Percentiles rank a stretch among this genome's conserved stretches.
Evolutionary conservation across 441 rosid genomes (phyloP).

Genomic region (Pelargonium cotyledonis): DNA sequence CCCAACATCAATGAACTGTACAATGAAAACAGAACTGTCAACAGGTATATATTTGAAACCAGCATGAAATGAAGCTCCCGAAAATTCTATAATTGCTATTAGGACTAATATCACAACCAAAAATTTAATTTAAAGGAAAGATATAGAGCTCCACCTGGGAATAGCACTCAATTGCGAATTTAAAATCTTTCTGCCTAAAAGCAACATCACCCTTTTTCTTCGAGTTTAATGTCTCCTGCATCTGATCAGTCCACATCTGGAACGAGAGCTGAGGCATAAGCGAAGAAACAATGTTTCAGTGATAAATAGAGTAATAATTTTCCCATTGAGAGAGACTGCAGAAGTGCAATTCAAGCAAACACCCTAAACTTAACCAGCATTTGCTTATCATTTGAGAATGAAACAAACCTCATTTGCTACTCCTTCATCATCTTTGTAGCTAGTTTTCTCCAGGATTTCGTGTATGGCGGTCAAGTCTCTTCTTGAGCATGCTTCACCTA

Average conservation of each 20-base stretch:
- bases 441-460: slow-evolving; percentile 58
- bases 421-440: slow-evolving; percentile 88
- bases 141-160: slow-evolving; percentile 47
- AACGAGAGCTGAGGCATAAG: slow-evolving; percentile 64
- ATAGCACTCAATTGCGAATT: slow-evolving; percentile 58
- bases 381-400: slow-evolving; percentile 9
- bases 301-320: not conserved
- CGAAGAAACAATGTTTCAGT: slow-evolving; percentile 10
- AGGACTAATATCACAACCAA: not conserved
- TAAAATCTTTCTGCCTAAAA: slow-evolving; percentile 66
- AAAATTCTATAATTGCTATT: not conserved
- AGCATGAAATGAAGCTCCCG: not conserved
- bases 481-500: slow-evolving; percentile 82
- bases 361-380: slow-evolving; percentile 2
- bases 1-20: slow-evolving; percentile 27
- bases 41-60: not conserved
- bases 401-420: slow-evolving; percentile 65
- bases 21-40: slow-evolving; percentile 11
- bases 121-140: not conserved
- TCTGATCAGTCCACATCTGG: slow-evolving; percentile 98
- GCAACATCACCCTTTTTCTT: slow-evolving; percentile 89
- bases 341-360: not conserved
- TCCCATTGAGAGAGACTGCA: not conserved
- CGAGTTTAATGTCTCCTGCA: slow-evolving; percentile 71
- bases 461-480: slow-evolving; percentile 73